Percentiles rank a stretch among this genome's conserved stretches.
These are phyloP conservation scores for Calocybe indica DNA, from an alignment of 768 basidiomycete genomes.

Conservation along the genomic window DNA sequence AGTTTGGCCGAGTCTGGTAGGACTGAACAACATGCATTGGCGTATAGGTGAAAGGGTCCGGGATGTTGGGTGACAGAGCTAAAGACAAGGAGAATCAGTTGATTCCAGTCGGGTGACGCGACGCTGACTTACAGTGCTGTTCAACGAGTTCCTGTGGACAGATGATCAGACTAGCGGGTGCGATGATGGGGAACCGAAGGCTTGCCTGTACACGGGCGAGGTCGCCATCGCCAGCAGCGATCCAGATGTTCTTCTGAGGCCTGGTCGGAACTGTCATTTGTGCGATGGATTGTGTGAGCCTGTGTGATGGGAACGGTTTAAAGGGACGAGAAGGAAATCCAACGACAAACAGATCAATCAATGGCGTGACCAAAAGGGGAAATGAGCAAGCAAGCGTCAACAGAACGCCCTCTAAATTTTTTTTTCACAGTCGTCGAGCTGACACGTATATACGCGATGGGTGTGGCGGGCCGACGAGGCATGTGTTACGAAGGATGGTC, in stretches of 20 bases:
- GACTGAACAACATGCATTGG: conserved; percentile 51
- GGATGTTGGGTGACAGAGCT: conserved; percentile 65
- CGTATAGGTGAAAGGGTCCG: conserved; percentile 72
- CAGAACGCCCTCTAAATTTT: too few relatives aligned
- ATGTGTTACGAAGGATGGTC: too few relatives aligned
- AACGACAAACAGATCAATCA: too few relatives aligned
- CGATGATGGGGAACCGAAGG: neutral
- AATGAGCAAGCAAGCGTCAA: too few relatives aligned
- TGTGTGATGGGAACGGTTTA: too few relatives aligned
- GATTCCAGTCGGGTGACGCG: conserved; percentile 15
- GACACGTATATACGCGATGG: too few relatives aligned
- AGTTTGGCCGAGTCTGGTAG: conserved; percentile 8
- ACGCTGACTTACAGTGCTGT: conserved; percentile 41
- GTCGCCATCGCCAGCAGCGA: conserved; percentile 90
- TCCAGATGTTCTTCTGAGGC: conserved; percentile 73
- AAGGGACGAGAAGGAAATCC: too few relatives aligned
- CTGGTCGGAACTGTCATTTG: neutral
- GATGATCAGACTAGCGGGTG: conserved; percentile 1
- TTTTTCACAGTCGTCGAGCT: too few relatives aligned
- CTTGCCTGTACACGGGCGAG: conserved; percentile 66
- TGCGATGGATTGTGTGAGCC: too few relatives aligned
- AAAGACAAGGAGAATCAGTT: conserved; percentile 22
- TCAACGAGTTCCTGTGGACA: conserved; percentile 52
- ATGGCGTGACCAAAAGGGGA: too few relatives aligned
- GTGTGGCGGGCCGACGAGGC: too few relatives aligned